These are phyloP conservation scores for Talaromyces atroroseus DNA, from an alignment of 2,329 filamentous ascomycete species.

Conservation along the genomic window DNA sequence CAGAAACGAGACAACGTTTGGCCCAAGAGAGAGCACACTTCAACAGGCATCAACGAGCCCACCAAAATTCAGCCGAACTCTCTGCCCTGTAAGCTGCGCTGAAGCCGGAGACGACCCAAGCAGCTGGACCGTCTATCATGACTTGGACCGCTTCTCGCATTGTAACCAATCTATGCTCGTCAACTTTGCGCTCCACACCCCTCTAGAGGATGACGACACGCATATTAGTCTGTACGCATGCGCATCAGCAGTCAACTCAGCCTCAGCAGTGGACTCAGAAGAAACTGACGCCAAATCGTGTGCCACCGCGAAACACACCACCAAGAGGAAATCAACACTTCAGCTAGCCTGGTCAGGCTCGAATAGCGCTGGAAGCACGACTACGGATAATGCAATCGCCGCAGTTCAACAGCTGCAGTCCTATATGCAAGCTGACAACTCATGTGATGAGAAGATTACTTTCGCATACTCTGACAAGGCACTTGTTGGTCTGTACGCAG, in stretches of 20 bases:
- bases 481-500: not conserved
- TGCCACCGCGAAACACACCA: not conserved
- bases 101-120: not conserved
- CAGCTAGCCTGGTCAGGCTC: not conserved
- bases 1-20: not conserved
- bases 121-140: not conserved
- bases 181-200: not conserved
- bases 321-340: not conserved
- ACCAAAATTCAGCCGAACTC: not conserved
- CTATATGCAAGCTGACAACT: not conserved
- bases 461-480: not conserved
- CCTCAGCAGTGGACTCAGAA: not conserved
- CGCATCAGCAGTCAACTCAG: too few relatives aligned
- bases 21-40: not conserved
- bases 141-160: not conserved
- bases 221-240: not conserved
- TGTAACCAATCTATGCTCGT: not conserved
- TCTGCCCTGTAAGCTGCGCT: not conserved
- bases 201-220: not conserved
- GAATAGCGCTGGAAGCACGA: not conserved
- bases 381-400: not conserved
- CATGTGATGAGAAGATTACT: not conserved
- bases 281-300: not conserved
- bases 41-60: not conserved
- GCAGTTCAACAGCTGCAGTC: not conserved